phyloP scores from a whole-genome alignment of 192 early-diverging fungal species.

The Geranomyces michiganensis region DNA sequence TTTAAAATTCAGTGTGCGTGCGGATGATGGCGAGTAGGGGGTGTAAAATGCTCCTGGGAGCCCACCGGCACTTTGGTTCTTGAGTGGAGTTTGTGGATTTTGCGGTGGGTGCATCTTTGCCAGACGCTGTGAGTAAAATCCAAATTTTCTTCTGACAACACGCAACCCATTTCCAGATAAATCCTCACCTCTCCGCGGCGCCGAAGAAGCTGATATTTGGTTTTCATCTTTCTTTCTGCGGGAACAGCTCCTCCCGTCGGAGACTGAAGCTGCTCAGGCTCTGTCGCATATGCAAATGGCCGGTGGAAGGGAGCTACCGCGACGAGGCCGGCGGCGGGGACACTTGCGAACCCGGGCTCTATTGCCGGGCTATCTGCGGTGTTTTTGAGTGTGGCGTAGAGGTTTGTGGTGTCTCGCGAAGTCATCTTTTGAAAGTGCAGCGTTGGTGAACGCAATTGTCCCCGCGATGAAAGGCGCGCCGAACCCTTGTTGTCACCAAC shows the following conservation, averaged over 20 bases:
- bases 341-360: not conserved
- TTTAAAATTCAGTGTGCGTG: conserved; percentile 1
- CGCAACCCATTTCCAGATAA: not conserved
- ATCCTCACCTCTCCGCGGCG: conserved; percentile 3
- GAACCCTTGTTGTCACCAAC: no score
- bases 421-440: no score
- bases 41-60: not conserved
- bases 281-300: conserved; percentile 3
- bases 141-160: not conserved
- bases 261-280: not conserved
- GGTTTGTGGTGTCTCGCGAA: not conserved
- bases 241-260: not conserved
- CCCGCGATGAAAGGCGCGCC: no score
- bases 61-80: not conserved
- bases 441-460: no score
- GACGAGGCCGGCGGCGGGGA: not conserved
- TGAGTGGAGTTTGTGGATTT: not conserved
- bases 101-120: not conserved
- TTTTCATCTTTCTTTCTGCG: not conserved
- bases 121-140: not conserved
- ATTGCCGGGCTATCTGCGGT: not conserved
- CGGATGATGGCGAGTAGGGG: not conserved
- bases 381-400: not conserved
- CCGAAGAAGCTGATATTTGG: conserved; percentile 5
- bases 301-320: not conserved